These are phyloP conservation scores for Globisporangium irregulare DNA, from an alignment of 352 stramenopile genomes.

Conservation along the genomic window DNA sequence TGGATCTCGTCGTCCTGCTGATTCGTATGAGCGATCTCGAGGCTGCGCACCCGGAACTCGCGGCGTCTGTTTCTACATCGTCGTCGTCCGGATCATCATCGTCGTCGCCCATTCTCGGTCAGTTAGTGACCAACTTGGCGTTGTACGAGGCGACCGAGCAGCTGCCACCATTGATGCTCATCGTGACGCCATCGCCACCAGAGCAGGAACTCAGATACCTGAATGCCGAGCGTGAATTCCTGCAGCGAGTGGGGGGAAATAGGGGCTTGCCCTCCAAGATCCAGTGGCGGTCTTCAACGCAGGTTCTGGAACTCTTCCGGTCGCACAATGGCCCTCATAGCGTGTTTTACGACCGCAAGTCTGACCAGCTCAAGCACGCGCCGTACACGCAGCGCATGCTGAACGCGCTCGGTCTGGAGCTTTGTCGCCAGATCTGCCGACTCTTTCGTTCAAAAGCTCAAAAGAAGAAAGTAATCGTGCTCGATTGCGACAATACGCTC, in stretches of 20 bases:
- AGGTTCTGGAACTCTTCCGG: slow-evolving; percentile 28
- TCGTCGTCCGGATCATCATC: neutral
- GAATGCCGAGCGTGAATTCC: slow-evolving; percentile 15
- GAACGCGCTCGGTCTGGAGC: slow-evolving; percentile 38
- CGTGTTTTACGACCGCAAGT: slow-evolving; percentile 34
- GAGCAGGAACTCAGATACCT: slow-evolving; percentile 14
- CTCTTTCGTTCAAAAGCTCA: slow-evolving; percentile 23
- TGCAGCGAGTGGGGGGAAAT: slow-evolving; percentile 21
- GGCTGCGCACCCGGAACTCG: slow-evolving; percentile 53
- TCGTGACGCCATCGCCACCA: slow-evolving; percentile 35
- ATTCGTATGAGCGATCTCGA: slow-evolving; percentile 58
- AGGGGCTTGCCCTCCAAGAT: neutral
- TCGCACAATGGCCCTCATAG: slow-evolving; percentile 17
- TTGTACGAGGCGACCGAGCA: slow-evolving; percentile 20
- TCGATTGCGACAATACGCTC: slow-evolving; percentile 78
- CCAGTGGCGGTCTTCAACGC: slow-evolving; percentile 24
- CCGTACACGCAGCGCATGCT: slow-evolving; percentile 69
- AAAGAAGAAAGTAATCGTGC: slow-evolving; percentile 69
- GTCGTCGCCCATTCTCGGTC: slow-evolving; percentile 11
- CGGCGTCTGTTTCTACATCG: neutral
- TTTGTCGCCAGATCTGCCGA: slow-evolving; percentile 51
- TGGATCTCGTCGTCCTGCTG: slow-evolving; percentile 53
- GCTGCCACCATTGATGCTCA: slow-evolving; percentile 30
- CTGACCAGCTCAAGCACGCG: slow-evolving; percentile 57
- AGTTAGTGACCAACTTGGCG: slow-evolving; percentile 27